Conservation (phyloP, 257 asterid genomes). For the Echites panduratus region DNA sequence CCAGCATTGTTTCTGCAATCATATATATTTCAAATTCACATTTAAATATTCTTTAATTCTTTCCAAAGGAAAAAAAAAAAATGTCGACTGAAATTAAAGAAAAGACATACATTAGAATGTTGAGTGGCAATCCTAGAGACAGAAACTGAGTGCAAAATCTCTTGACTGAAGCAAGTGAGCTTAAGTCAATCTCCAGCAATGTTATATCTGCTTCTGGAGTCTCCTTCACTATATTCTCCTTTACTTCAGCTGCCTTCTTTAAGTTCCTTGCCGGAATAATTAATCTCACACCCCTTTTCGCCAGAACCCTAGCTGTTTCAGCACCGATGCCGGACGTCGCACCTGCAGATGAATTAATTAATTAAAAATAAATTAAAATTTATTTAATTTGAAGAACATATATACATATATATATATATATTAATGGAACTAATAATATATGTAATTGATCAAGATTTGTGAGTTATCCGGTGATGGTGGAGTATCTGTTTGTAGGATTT, state of each 20-base stretch:
- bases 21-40: neutral
- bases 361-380: neutral
- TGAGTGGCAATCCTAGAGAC: conserved; percentile 71
- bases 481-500: neutral
- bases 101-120: conserved; percentile 70
- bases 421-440: too few species aligned
- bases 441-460: neutral
- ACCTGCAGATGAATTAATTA: conserved; percentile 24
- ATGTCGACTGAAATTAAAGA: neutral
- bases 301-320: conserved; percentile 84
- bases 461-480: neutral
- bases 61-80: neutral
- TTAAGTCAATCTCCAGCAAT: conserved; percentile 69
- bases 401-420: too few species aligned
- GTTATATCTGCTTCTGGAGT: conserved; percentile 53
- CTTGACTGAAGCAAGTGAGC: conserved; percentile 74
- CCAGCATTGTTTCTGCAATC: conserved; percentile 98
- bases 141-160: conserved; percentile 71
- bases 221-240: conserved; percentile 49
- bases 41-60: neutral
- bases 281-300: conserved; percentile 68
- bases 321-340: conserved; percentile 94
- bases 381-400: too few species aligned
- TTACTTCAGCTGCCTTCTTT: conserved; percentile 54
- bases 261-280: conserved; percentile 77